These are phyloP conservation scores for Flaveria linearis DNA, from an alignment of 129 eudicot genomes.

Conservation along the genomic window DNA sequence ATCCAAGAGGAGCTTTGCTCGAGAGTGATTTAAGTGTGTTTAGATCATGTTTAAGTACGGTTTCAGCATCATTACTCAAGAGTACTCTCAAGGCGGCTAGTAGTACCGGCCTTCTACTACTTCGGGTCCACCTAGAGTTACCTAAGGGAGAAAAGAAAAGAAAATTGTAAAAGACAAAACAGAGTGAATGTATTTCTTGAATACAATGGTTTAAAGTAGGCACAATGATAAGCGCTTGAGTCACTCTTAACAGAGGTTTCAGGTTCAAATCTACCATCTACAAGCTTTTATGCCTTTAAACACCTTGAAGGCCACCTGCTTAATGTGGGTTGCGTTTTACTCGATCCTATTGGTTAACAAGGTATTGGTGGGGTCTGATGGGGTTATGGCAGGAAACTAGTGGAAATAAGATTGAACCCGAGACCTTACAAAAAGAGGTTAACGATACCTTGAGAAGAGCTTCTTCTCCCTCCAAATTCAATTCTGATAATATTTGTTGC, in stretches of 20 bases:
- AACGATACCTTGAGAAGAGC: conserved; percentile 69
- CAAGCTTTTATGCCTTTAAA: no score
- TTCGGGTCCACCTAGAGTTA: conserved; percentile 81
- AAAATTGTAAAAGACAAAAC: background rate
- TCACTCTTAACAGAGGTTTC: no score
- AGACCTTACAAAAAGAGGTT: background rate
- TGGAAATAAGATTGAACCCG: no score
- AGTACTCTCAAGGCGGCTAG: conserved; percentile 84
- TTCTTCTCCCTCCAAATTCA: conserved; percentile 71
- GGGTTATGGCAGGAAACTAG: no score
- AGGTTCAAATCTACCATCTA: no score
- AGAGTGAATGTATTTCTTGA: background rate
- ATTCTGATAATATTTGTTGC: conserved; percentile 47
- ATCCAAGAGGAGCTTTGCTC: conserved; percentile 68
- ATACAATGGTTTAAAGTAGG: no score
- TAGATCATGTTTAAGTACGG: conserved; percentile 52
- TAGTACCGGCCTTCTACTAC: conserved; percentile 79
- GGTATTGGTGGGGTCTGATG: no score
- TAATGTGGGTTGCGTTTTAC: no score
- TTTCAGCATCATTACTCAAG: conserved; percentile 53
- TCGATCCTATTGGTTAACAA: no score
- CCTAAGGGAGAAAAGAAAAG: conserved; percentile 35
- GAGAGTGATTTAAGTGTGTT: conserved; percentile 63
- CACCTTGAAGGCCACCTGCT: no score
- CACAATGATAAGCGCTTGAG: no score